These are phyloP conservation scores for Phytopythium helicoides DNA, from an alignment of 352 stramenopile genomes.

Conservation along the genomic window DNA sequence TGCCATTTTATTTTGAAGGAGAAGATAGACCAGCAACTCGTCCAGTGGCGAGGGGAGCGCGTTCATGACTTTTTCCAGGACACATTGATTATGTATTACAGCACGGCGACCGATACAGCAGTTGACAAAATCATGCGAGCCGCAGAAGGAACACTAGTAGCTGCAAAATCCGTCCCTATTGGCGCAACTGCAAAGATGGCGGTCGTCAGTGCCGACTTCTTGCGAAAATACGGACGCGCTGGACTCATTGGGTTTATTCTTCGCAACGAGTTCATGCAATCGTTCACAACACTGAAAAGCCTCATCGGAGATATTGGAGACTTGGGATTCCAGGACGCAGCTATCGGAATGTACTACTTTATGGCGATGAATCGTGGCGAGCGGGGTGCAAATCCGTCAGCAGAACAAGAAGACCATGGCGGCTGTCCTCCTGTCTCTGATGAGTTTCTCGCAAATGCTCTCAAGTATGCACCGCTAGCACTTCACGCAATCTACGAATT, in stretches of 20 bases:
- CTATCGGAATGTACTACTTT: conserved; percentile 86
- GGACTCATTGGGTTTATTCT: conserved; percentile 82
- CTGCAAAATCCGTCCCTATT: conserved; percentile 77
- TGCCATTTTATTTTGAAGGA: conserved; percentile 70
- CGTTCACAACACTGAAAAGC: conserved; percentile 79
- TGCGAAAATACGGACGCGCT: conserved; percentile 79
- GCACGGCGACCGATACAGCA: conserved; percentile 71
- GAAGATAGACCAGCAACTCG: conserved; percentile 75
- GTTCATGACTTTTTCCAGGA: conserved; percentile 75
- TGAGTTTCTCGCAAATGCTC: conserved; percentile 61
- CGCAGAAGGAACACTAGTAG: conserved; percentile 70
- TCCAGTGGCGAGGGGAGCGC: conserved; percentile 76
- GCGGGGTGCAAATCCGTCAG: conserved; percentile 63
- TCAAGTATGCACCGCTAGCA: conserved; percentile 75
- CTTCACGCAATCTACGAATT: conserved; percentile 85
- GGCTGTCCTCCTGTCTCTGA: conserved; percentile 62
- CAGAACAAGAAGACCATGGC: conserved; percentile 56
- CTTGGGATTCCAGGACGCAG: conserved; percentile 82
- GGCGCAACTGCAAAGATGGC: conserved; percentile 80
- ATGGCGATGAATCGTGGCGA: conserved; percentile 88
- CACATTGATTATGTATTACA: conserved; percentile 74
- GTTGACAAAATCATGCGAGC: conserved; percentile 85
- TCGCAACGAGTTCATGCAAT: conserved; percentile 89
- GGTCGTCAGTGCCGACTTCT: conserved; percentile 82
- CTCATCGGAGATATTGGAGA: conserved; percentile 78